Conservation (phyloP, 345 rosid genomes). For the Eucalyptus polybractea region DNA sequence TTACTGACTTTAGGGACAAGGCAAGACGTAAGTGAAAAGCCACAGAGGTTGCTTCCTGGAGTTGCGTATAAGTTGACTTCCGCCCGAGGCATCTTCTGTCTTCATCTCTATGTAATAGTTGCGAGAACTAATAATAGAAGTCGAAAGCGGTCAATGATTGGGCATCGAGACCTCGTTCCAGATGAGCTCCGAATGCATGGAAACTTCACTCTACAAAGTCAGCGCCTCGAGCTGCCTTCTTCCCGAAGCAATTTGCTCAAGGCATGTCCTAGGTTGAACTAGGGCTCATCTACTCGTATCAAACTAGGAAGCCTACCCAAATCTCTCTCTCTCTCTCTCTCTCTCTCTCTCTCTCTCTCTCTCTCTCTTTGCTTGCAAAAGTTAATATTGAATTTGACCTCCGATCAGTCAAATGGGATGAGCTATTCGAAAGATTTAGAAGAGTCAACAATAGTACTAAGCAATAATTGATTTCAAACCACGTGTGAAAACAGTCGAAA, state of each 20-base stretch:
- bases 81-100: background rate
- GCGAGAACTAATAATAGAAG: background rate
- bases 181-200: background rate
- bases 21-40: background rate
- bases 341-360: background rate
- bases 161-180: background rate
- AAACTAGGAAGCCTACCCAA: background rate
- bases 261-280: background rate
- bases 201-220: background rate
- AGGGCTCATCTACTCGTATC: background rate
- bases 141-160: background rate
- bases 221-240: background rate
- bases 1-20: background rate
- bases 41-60: background rate
- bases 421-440: background rate
- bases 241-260: background rate
- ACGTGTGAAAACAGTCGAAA: background rate
- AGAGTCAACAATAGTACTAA: background rate
- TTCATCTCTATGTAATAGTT: background rate
- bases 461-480: background rate
- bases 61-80: background rate
- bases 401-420: background rate
- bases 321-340: background rate
- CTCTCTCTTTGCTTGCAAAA: background rate
- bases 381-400: background rate